phyloP scores from a whole-genome alignment of 306 rosid species.

The Trifolium subterraneum region DNA sequence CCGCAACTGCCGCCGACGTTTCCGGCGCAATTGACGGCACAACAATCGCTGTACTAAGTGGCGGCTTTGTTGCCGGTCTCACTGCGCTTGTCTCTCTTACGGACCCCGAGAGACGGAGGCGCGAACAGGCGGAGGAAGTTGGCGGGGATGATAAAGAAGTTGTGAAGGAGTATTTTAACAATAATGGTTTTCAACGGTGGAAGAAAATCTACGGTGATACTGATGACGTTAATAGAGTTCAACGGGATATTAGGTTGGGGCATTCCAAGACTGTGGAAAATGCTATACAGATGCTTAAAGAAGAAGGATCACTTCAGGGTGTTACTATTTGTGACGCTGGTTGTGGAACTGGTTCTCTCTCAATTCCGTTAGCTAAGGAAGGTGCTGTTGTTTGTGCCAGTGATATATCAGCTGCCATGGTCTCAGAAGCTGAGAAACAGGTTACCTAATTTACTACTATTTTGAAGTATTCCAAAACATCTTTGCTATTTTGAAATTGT shows the following conservation, averaged over 20 bases:
- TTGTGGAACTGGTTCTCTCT: slow-evolving; percentile 92
- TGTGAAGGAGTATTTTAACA: slow-evolving; percentile 91
- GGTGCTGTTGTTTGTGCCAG: slow-evolving; percentile 74
- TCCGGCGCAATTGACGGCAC: slow-evolving; percentile 66
- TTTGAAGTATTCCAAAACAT: too few species aligned
- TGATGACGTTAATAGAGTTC: slow-evolving; percentile 87
- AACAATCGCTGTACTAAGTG: slow-evolving; percentile 72
- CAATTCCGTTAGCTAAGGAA: slow-evolving; percentile 86
- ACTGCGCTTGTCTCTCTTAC: slow-evolving; percentile 75
- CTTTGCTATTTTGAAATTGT: too few species aligned
- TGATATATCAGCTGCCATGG: slow-evolving; percentile 93
- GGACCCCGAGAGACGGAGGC: slow-evolving; percentile 84
- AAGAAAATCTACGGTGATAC: slow-evolving; percentile 93
- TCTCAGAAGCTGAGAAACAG: slow-evolving; percentile 82
- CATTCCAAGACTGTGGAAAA: slow-evolving; percentile 92
- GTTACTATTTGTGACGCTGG: slow-evolving; percentile 88
- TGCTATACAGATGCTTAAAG: slow-evolving; percentile 67
- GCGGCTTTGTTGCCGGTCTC: slow-evolving; percentile 74
- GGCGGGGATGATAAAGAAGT: slow-evolving; percentile 98
- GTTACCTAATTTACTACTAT: slow-evolving; percentile 37
- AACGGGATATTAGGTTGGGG: slow-evolving; percentile 78
- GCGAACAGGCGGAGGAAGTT: slow-evolving; percentile 81
- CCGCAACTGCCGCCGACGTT: slow-evolving; percentile 60
- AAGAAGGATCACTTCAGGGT: slow-evolving; percentile 66
- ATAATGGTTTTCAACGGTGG: slow-evolving; percentile 92